Evolutionary conservation across 202 grass and related monocot genomes (phyloP).

Genomic region (Carex arenaria): DNA sequence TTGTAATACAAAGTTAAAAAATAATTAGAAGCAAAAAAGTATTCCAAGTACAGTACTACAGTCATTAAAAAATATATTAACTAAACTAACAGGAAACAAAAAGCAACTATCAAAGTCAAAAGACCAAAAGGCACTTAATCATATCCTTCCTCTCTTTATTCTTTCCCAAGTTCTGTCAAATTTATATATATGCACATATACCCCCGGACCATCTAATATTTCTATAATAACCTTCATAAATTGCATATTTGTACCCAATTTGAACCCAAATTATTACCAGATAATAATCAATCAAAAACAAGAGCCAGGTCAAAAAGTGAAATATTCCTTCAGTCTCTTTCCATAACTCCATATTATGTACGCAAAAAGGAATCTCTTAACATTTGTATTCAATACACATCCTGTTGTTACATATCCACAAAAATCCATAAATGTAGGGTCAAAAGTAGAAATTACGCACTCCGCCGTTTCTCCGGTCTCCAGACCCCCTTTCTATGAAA

Average conservation of each 20-base stretch:
- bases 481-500: not conserved
- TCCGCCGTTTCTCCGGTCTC: not conserved
- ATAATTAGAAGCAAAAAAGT: not conserved
- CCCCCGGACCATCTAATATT: not conserved
- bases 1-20: not conserved
- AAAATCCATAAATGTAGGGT: conserved; percentile 10
- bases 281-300: not conserved
- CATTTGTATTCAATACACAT: conserved; percentile 8
- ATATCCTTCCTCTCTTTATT: not conserved
- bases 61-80: not conserved
- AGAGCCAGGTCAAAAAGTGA: too few relatives aligned
- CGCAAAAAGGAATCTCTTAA: conserved; percentile 5
- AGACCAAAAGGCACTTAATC: not conserved
- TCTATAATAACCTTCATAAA: not conserved
- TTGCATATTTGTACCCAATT: not conserved
- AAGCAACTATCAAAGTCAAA: conserved; percentile 8
- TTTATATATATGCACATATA: not conserved
- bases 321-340: too few relatives aligned
- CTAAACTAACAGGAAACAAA: conserved; percentile 5
- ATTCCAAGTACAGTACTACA: not conserved
- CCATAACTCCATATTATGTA: too few relatives aligned
- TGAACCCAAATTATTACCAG: not conserved
- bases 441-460: not conserved
- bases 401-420: conserved; percentile 23
- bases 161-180: not conserved